These are phyloP conservation scores for Heliosperma pusillum DNA, from an alignment of 148 eudicot species.

Conservation along the genomic window DNA sequence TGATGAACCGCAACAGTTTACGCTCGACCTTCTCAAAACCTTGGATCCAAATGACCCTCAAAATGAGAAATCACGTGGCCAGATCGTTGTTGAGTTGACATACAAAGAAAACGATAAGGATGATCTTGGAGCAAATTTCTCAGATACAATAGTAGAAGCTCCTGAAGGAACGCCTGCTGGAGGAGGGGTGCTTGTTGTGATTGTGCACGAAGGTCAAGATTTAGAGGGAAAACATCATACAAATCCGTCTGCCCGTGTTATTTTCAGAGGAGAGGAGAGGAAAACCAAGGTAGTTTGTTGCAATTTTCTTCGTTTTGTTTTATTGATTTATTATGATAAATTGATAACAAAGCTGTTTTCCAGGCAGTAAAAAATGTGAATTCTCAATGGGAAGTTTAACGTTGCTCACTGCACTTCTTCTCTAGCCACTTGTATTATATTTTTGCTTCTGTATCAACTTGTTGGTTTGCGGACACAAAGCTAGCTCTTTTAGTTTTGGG, in stretches of 20 bases:
- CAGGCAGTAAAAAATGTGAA: background rate
- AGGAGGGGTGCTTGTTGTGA: slow-evolving; percentile 71
- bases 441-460: background rate
- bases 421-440: background rate
- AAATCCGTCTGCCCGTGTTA: slow-evolving; percentile 68
- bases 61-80: slow-evolving; percentile 80
- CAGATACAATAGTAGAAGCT: slow-evolving; percentile 46
- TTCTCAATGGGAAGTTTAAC: background rate
- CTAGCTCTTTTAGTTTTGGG: too few relatives aligned
- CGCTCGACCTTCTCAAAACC: slow-evolving; percentile 60
- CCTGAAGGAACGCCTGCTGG: slow-evolving; percentile 83
- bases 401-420: background rate
- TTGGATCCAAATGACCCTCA: slow-evolving; percentile 60
- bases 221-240: slow-evolving; percentile 91
- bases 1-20: slow-evolving; percentile 58
- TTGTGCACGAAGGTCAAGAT: slow-evolving; percentile 74
- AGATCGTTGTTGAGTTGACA: slow-evolving; percentile 59
- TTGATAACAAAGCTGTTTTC: background rate
- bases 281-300: slow-evolving; percentile 66
- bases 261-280: slow-evolving; percentile 80
- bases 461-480: background rate
- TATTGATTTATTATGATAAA: background rate
- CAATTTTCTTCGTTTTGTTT: background rate
- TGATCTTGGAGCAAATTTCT: slow-evolving; percentile 43
- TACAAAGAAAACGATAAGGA: slow-evolving; percentile 76